phyloP scores from a whole-genome alignment of 768 basidiomycete genomes.

The Porphyrellus cyaneotinctus region DNA sequence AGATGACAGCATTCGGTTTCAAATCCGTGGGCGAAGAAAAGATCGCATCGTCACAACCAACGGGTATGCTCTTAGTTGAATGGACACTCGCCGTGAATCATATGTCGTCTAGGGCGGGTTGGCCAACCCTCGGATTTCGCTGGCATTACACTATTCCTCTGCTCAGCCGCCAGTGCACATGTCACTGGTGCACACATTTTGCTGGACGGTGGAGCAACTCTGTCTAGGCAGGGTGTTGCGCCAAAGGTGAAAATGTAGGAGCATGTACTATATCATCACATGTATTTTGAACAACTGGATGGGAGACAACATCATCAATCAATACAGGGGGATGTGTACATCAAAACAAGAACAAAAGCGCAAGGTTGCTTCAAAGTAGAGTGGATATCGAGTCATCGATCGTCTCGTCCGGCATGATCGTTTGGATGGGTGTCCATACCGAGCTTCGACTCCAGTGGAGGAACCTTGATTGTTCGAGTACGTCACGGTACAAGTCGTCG shows the following conservation, averaged over 20 bases:
- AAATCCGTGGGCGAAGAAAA: conserved; percentile 49
- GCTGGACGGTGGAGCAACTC: conserved; percentile 60
- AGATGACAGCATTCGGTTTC: conserved; percentile 77
- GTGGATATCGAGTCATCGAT: conserved; percentile 9
- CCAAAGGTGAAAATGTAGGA: conserved; percentile 26
- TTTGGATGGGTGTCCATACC: conserved; percentile 12
- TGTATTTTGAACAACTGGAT: background rate
- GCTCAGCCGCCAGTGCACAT: conserved; percentile 68
- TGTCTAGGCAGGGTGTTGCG: conserved; percentile 20
- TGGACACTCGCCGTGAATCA: background rate
- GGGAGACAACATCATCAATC: background rate
- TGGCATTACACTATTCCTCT: conserved; percentile 65
- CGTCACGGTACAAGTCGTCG: conserved; percentile 55
- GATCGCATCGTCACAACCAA: conserved; percentile 56
- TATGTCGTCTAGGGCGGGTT: conserved; percentile 48
- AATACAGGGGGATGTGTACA: conserved; percentile 4
- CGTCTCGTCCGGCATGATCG: conserved; percentile 10
- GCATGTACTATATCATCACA: background rate
- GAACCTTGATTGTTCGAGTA: conserved; percentile 57
- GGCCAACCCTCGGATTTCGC: conserved; percentile 66
- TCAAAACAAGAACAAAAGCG: background rate
- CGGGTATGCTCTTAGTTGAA: conserved; percentile 40
- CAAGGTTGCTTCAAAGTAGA: conserved; percentile 3
- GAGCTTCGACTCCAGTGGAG: conserved; percentile 23
- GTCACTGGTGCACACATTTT: conserved; percentile 70